Evolutionary conservation across 495 filamentous ascomycete genomes (phyloP).

Genomic region (Trichoderma asperelloides): DNA sequence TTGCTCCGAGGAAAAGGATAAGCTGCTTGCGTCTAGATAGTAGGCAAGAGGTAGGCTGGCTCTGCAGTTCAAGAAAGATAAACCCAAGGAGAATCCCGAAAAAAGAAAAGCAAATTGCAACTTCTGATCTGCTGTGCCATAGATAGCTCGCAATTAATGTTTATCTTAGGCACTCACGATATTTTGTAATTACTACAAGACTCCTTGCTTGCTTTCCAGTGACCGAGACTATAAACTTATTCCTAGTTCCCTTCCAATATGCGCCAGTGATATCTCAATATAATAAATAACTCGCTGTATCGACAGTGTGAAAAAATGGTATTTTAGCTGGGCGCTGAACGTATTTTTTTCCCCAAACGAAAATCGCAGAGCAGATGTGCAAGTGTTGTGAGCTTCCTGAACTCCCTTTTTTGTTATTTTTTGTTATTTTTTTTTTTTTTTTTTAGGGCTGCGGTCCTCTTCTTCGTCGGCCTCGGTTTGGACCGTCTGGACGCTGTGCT

Average conservation of each 20-base stretch:
- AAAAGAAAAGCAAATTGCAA: no score
- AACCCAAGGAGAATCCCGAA: no score
- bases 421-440: no score
- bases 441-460: constrained; percentile 23
- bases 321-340: neutral
- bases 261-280: constrained; percentile 1
- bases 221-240: neutral
- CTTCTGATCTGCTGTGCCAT: neutral
- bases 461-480: constrained; percentile 71
- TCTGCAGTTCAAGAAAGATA: no score
- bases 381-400: neutral
- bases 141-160: neutral
- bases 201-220: neutral
- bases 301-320: neutral
- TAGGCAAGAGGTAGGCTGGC: no score
- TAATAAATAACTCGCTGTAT: neutral
- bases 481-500: constrained; percentile 75
- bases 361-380: neutral
- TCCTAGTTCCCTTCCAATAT: neutral
- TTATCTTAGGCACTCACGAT: neutral
- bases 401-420: no score
- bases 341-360: neutral
- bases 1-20: no score
- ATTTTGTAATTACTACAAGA: neutral
- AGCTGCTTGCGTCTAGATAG: no score